These are phyloP conservation scores for Clonostachys solani DNA, from an alignment of 2,329 filamentous ascomycete genomes.

Conservation along the genomic window DNA sequence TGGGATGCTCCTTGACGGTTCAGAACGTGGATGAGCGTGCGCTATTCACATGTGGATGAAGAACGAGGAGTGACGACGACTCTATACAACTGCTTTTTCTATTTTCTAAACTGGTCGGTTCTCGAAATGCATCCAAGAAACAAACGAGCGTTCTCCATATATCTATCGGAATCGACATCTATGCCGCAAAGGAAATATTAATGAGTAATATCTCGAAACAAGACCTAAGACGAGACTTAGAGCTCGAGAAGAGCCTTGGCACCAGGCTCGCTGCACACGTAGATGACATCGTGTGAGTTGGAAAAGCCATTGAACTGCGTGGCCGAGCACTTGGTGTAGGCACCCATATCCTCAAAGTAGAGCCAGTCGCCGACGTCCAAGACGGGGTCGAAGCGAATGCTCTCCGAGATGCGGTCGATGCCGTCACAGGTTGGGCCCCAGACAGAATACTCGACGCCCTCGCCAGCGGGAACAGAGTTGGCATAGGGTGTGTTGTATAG, in stretches of 20 bases:
- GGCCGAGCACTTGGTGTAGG: constrained; percentile 96
- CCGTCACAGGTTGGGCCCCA: constrained; percentile 98
- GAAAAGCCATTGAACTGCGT: constrained; percentile 98
- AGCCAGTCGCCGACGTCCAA: constrained; percentile 96
- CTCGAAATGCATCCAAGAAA: no score
- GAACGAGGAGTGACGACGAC: no score
- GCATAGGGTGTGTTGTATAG: constrained; percentile 52
- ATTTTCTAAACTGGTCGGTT: no score
- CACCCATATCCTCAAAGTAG: constrained; percentile 98
- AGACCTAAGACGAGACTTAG: constrained; percentile 1
- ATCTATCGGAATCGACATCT: background rate
- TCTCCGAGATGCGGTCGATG: constrained; percentile 88
- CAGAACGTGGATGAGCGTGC: no score
- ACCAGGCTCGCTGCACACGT: constrained; percentile 90
- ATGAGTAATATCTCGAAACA: background rate
- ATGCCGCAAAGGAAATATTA: background rate
- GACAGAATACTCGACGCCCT: constrained; percentile 80
- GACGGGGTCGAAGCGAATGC: constrained; percentile 69
- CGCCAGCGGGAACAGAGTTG: constrained; percentile 36
- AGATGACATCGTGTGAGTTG: constrained; percentile 87
- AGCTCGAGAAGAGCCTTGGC: constrained; percentile 65
- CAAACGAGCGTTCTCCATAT: no score
- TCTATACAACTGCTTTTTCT: no score
- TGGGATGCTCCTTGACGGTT: no score
- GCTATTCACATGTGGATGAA: no score